Evolutionary conservation across 495 filamentous ascomycete genomes (phyloP).

Genomic region (Penicilliopsis zonata): DNA sequence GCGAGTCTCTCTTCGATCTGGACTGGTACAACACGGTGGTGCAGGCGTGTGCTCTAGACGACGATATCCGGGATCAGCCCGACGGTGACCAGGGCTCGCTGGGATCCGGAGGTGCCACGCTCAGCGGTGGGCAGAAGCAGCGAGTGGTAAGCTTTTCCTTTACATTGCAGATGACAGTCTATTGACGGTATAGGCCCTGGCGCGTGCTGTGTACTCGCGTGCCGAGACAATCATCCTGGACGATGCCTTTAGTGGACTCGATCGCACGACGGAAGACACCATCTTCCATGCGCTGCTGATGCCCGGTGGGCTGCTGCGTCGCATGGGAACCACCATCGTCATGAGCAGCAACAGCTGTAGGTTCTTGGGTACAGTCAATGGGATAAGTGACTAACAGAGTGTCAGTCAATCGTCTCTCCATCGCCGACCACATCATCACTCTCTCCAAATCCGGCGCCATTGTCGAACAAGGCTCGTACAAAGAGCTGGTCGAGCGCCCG

Average conservation of each 20-base stretch:
- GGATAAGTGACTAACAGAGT: background rate
- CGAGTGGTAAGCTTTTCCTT: constrained; percentile 22
- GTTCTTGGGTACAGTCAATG: constrained; percentile 22
- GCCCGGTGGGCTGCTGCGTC: constrained; percentile 37
- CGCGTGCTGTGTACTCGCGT: constrained; percentile 46
- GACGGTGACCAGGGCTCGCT: constrained; percentile 63
- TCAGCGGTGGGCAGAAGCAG: constrained; percentile 79
- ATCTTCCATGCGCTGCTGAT: constrained; percentile 48
- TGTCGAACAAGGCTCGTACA: constrained; percentile 39
- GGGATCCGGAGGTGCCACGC: constrained; percentile 68
- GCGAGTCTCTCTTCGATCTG: constrained; percentile 8
- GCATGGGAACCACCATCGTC: constrained; percentile 34
- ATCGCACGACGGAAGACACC: constrained; percentile 45
- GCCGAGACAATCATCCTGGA: constrained; percentile 43
- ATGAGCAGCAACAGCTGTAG: no score
- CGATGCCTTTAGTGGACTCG: constrained; percentile 50
- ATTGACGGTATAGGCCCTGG: no score
- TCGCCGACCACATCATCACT: constrained; percentile 40
- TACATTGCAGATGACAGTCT: no score
- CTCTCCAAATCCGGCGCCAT: constrained; percentile 32
- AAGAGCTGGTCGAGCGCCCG: constrained; percentile 22
- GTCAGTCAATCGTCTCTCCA: constrained; percentile 33
- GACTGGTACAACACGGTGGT: constrained; percentile 22
- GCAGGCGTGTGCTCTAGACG: constrained; percentile 15
- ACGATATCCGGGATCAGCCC: constrained; percentile 17